These are phyloP conservation scores for Eucalyptus cloeziana DNA, from an alignment of 345 rosid genomes.

Conservation along the genomic window DNA sequence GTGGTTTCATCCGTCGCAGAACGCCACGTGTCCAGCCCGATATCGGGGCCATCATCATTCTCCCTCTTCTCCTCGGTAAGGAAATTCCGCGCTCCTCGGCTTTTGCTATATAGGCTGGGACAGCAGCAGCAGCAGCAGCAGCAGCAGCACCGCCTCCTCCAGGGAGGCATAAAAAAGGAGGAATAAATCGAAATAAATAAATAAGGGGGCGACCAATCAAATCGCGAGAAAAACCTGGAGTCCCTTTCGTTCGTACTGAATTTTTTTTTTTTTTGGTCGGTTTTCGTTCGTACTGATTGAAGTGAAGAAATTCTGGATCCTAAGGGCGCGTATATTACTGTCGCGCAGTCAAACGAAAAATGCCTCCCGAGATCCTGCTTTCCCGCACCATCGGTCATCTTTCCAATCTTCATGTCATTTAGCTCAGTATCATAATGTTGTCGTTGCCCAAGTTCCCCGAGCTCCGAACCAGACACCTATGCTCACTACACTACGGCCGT, in stretches of 20 bases:
- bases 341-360: not conserved
- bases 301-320: not conserved
- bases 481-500: fast-evolving
- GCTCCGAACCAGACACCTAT: fast-evolving
- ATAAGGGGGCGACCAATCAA: not conserved
- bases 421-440: fast-evolving
- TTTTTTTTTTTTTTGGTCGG: no score
- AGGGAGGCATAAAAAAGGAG: not conserved
- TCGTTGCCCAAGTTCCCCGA: not conserved
- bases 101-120: not conserved
- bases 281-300: not conserved
- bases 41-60: not conserved
- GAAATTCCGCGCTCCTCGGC: not conserved
- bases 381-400: not conserved
- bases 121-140: no score
- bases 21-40: not conserved
- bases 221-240: not conserved
- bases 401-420: fast-evolving
- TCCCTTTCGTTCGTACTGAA: not conserved
- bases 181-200: not conserved
- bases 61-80: not conserved
- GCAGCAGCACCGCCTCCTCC: not conserved
- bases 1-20: not conserved
- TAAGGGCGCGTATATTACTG: not conserved
- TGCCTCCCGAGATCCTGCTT: not conserved